These are phyloP conservation scores for Colletotrichum karsti DNA, from an alignment of 2,329 filamentous ascomycete genomes.

Conservation along the genomic window DNA sequence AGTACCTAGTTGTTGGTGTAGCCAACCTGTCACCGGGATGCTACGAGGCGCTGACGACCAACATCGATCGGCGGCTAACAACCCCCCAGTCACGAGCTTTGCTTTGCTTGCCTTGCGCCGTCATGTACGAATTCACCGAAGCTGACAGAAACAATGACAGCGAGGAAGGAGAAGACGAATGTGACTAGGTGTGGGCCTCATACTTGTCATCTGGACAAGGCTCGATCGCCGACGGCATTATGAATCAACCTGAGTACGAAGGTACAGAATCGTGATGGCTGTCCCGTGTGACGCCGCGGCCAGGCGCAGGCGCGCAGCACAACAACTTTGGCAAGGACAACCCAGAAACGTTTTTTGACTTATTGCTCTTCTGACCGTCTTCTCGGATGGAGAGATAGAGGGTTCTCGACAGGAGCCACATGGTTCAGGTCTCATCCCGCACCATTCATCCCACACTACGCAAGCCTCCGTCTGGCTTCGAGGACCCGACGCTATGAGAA, in stretches of 20 bases:
- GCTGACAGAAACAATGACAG: neutral
- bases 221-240: neutral
- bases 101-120: neutral
- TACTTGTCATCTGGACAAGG: neutral
- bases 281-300: neutral
- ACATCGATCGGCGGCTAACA: neutral
- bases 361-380: neutral
- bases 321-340: neutral
- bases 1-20: neutral
- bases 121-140: neutral
- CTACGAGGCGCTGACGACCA: neutral
- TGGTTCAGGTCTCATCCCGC: slow-evolving; percentile 5
- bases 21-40: neutral
- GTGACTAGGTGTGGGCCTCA: neutral
- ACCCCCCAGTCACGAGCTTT: neutral
- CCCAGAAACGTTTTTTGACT: neutral
- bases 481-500: neutral
- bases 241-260: no score
- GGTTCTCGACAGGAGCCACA: neutral
- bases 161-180: no score
- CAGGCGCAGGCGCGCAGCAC: neutral
- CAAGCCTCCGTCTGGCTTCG: neutral
- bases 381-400: neutral
- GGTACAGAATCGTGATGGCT: neutral
- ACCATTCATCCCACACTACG: neutral